Evolutionary conservation across 1,139 yeast species (phyloP).

Genomic region (Suhomyces bolitotheri): DNA sequence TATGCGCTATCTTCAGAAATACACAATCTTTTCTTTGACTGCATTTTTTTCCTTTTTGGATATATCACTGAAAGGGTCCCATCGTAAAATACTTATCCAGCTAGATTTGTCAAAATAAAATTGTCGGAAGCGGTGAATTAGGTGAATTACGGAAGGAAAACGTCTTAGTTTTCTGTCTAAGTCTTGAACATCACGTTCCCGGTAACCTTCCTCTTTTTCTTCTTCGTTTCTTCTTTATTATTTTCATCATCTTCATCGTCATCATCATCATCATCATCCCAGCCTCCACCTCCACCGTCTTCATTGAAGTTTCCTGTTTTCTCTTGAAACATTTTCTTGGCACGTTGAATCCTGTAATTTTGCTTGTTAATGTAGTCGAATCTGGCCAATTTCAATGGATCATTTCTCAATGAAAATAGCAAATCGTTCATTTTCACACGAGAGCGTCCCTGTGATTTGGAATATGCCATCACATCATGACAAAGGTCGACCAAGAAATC

Average conservation of each 20-base stretch:
- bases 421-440: constrained; percentile 86
- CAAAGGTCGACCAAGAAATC: constrained; percentile 69
- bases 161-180: too few relatives aligned
- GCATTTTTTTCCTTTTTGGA: too few relatives aligned
- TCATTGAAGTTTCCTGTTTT: constrained; percentile 23
- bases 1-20: too few relatives aligned
- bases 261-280: constrained; percentile 15
- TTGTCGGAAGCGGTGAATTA: too few relatives aligned
- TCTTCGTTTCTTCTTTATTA: constrained; percentile 5
- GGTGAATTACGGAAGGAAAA: too few relatives aligned
- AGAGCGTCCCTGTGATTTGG: constrained; percentile 49
- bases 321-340: constrained; percentile 79
- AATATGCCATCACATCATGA: constrained; percentile 39
- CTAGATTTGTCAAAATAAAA: too few relatives aligned
- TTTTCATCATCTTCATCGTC: constrained; percentile 19
- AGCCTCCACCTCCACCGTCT: constrained; percentile 11
- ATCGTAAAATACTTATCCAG: too few relatives aligned
- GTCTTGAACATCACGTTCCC: constrained; percentile 15
- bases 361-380: constrained; percentile 75
- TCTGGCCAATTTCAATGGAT: constrained; percentile 81
- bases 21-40: too few relatives aligned
- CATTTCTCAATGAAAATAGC: constrained; percentile 80
- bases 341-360: constrained; percentile 74
- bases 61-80: too few relatives aligned
- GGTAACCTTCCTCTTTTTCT: constrained; percentile 17